Percentiles rank a stretch among this genome's conserved stretches.
Evolutionary conservation across 176 grass and related monocot genomes (phyloP).

Genomic region (Lolium multiflorum): DNA sequence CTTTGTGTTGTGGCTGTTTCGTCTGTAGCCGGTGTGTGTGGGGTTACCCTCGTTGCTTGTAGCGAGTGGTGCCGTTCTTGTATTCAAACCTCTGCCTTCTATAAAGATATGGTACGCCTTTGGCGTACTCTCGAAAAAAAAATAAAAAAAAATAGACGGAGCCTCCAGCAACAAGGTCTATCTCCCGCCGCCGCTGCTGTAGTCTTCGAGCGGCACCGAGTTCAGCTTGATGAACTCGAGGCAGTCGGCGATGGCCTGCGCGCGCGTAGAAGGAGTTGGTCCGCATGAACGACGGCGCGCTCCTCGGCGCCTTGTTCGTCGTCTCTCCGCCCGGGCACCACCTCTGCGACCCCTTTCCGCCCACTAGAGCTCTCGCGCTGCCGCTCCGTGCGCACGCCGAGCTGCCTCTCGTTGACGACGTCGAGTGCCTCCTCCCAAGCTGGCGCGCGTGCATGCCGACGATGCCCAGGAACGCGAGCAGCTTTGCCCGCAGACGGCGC

Average conservation of each 20-base stretch:
- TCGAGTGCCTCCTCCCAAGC: slow-evolving; percentile 33
- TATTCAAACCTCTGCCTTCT: no score
- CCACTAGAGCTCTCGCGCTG: slow-evolving; percentile 34
- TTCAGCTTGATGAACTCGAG: slow-evolving; percentile 81
- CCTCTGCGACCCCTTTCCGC: background rate
- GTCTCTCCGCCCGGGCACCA: background rate
- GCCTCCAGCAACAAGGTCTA: background rate
- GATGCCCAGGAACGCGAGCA: slow-evolving; percentile 50
- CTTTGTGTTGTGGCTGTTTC: no score
- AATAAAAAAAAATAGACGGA: no score
- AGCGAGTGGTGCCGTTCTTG: no score
- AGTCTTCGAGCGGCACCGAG: slow-evolving; percentile 63
- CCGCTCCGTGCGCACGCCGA: slow-evolving; percentile 25
- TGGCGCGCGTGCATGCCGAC: slow-evolving; percentile 57
- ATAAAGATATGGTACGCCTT: no score
- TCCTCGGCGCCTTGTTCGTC: slow-evolving; percentile 17
- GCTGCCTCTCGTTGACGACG: background rate
- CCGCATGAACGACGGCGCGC: slow-evolving; percentile 45
- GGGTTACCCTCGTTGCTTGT: no score
- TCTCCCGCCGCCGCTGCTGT: slow-evolving; percentile 36
- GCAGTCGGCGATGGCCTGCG: slow-evolving; percentile 44
- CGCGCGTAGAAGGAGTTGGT: slow-evolving; percentile 86
- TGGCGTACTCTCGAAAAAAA: no score
- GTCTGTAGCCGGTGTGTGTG: no score
- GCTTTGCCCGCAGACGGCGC: slow-evolving; percentile 54